Conservation (phyloP, 495 filamentous ascomycete genomes). For the Cercophora sp. region DNA sequence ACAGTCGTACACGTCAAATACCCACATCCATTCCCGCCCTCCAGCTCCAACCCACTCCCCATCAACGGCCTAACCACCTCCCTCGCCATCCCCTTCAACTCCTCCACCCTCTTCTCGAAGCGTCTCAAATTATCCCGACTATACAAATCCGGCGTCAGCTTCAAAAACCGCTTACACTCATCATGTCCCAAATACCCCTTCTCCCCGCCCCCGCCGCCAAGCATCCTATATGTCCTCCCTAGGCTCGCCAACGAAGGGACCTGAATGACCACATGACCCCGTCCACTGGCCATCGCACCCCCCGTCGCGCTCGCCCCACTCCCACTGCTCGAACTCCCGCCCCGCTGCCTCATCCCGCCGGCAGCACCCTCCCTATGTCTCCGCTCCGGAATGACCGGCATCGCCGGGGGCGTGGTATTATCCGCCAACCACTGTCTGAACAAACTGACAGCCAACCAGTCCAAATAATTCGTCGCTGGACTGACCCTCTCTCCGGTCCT, state of each 20-base stretch:
- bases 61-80: slow-evolving; percentile 83
- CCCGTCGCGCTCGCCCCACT: slow-evolving; percentile 38
- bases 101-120: slow-evolving; percentile 82
- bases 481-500: slow-evolving; percentile 73
- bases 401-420: slow-evolving; percentile 67
- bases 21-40: slow-evolving; percentile 47
- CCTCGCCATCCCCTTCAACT: slow-evolving; percentile 75
- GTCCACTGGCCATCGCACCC: not conserved
- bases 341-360: slow-evolving; percentile 19
- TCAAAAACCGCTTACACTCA: slow-evolving; percentile 83
- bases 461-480: slow-evolving; percentile 71
- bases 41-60: slow-evolving; percentile 76
- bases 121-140: slow-evolving; percentile 68
- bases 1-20: slow-evolving; percentile 82
- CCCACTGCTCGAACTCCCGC: slow-evolving; percentile 20
- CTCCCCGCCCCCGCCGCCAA: slow-evolving; percentile 46
- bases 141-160: slow-evolving; percentile 67
- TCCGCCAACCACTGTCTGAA: slow-evolving; percentile 91
- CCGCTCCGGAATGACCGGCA: slow-evolving; percentile 36
- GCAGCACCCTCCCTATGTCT: slow-evolving; percentile 8
- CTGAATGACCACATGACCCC: slow-evolving; percentile 1
- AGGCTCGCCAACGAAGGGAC: slow-evolving; percentile 44
- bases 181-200: slow-evolving; percentile 72
- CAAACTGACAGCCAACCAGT: slow-evolving; percentile 80
- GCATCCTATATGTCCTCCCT: slow-evolving; percentile 67